A percentile compares a stretch with the other conserved stretches of the same genome.
phyloP scores from a whole-genome alignment of 352 stramenopile species.

The Phytophthora chlamydospora region DNA sequence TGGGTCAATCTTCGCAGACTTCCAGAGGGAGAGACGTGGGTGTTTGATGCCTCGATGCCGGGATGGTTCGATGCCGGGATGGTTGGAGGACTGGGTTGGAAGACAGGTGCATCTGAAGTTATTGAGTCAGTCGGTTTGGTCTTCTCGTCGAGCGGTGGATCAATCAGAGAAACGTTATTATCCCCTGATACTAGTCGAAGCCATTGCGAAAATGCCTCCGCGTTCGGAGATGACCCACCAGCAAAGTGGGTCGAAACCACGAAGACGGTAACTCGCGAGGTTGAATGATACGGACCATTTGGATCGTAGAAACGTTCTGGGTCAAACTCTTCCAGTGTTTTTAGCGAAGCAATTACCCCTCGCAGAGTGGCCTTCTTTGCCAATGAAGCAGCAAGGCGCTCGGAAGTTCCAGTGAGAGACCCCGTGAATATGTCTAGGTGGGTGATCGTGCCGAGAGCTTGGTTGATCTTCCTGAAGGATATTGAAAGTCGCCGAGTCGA shows the following conservation, averaged over 20 bases:
- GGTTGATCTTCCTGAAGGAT: slow-evolving; percentile 5
- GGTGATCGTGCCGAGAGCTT: slow-evolving; percentile 9
- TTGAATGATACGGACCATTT: slow-evolving; percentile 31
- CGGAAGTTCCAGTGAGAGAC: slow-evolving; percentile 91
- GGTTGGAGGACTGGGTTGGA: too few relatives aligned
- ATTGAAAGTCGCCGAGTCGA: slow-evolving; percentile 5
- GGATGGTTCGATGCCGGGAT: too few relatives aligned
- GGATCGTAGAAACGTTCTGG: slow-evolving; percentile 21
- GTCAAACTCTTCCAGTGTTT: slow-evolving; percentile 53
- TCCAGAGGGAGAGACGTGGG: background rate
- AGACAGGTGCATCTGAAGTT: too few relatives aligned
- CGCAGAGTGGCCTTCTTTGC: slow-evolving; percentile 57
- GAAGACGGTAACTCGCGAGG: slow-evolving; percentile 64
- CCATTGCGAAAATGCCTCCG: slow-evolving; percentile 23
- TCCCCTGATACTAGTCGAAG: slow-evolving; percentile 9
- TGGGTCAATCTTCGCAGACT: background rate
- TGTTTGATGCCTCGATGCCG: too few relatives aligned
- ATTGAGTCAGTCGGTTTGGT: background rate
- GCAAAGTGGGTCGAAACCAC: slow-evolving; percentile 93
- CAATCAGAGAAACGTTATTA: background rate
- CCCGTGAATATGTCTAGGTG: slow-evolving; percentile 88
- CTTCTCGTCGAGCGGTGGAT: background rate
- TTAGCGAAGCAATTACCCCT: slow-evolving; percentile 3
- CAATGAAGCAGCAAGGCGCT: slow-evolving; percentile 85
- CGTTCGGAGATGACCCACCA: slow-evolving; percentile 81